These are phyloP conservation scores for Citrullus amarus DNA, from an alignment of 306 rosid species.

Conservation along the genomic window DNA sequence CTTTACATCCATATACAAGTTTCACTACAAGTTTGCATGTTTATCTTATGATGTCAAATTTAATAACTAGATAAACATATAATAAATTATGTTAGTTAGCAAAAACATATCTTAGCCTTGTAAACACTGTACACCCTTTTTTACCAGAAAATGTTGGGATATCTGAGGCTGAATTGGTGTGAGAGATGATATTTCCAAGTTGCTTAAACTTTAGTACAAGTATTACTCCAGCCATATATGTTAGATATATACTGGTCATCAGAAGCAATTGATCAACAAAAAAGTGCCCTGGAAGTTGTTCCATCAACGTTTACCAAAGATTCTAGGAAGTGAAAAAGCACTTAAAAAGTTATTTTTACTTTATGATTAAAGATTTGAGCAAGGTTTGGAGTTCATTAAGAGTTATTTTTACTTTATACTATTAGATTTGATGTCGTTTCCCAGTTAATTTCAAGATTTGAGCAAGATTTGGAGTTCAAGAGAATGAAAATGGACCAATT, in stretches of 20 bases:
- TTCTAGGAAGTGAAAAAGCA: slow-evolving; percentile 15
- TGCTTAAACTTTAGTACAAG: slow-evolving; percentile 37
- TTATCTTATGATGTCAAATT: background rate
- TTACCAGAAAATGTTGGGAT: slow-evolving; percentile 72
- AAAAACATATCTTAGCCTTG: slow-evolving; percentile 20
- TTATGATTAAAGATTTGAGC: too few relatives aligned
- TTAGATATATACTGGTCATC: slow-evolving; percentile 71
- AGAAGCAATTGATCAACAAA: slow-evolving; percentile 68
- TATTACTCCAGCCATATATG: slow-evolving; percentile 72
- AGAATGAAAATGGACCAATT: too few relatives aligned
- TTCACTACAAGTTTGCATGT: background rate
- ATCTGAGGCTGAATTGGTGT: slow-evolving; percentile 22
- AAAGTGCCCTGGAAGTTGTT: slow-evolving; percentile 41
- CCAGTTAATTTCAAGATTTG: too few relatives aligned
- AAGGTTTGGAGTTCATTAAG: too few relatives aligned
- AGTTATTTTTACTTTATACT: too few relatives aligned
- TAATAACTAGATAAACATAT: background rate
- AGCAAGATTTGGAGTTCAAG: too few relatives aligned
- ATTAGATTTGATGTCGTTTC: too few relatives aligned
- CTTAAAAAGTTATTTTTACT: too few relatives aligned
- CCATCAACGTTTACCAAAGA: slow-evolving; percentile 49
- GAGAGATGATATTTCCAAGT: slow-evolving; percentile 32
- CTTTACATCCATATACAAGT: background rate
- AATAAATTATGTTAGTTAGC: background rate
- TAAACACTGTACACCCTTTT: slow-evolving; percentile 57